phyloP scores from a whole-genome alignment of 306 rosid species.

The Dalbergia cultrata region DNA sequence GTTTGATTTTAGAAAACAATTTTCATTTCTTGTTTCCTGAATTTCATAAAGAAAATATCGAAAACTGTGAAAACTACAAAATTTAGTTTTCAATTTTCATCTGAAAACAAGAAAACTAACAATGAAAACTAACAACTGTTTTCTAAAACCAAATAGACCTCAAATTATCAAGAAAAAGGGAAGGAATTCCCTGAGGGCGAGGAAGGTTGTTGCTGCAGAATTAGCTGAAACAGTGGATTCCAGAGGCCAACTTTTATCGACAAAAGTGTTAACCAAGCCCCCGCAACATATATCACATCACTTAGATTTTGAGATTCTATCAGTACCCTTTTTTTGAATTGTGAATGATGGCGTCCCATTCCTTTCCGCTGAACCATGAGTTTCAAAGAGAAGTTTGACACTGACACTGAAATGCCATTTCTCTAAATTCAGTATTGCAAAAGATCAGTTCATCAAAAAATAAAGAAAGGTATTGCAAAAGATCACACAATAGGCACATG shows the following conservation, averaged over 20 bases:
- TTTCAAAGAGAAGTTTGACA: conserved; percentile 1
- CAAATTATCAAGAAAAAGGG: not conserved
- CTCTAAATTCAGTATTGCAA: not conserved
- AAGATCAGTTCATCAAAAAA: not conserved
- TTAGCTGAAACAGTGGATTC: not conserved
- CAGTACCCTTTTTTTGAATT: not conserved
- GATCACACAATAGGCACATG: not conserved
- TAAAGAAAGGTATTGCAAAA: not conserved
- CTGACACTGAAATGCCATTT: not conserved
- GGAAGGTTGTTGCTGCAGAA: not conserved
- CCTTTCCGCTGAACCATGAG: not conserved
- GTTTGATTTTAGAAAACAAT: too few relatives aligned
- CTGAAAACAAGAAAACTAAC: too few relatives aligned
- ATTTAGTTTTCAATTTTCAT: too few relatives aligned
- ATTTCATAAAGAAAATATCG: too few relatives aligned
- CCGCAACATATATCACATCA: conserved; percentile 15
- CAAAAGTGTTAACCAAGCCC: conserved; percentile 6
- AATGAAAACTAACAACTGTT: too few relatives aligned
- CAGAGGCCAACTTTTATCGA: not conserved
- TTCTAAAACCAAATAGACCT: not conserved
- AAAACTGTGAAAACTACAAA: too few relatives aligned
- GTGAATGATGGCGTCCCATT: not conserved
- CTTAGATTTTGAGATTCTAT: not conserved
- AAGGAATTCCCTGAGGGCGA: not conserved
- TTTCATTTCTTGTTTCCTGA: too few relatives aligned